These are phyloP conservation scores for Brasilioporus rufonigricans DNA, from an alignment of 768 basidiomycete genomes.

Conservation along the genomic window DNA sequence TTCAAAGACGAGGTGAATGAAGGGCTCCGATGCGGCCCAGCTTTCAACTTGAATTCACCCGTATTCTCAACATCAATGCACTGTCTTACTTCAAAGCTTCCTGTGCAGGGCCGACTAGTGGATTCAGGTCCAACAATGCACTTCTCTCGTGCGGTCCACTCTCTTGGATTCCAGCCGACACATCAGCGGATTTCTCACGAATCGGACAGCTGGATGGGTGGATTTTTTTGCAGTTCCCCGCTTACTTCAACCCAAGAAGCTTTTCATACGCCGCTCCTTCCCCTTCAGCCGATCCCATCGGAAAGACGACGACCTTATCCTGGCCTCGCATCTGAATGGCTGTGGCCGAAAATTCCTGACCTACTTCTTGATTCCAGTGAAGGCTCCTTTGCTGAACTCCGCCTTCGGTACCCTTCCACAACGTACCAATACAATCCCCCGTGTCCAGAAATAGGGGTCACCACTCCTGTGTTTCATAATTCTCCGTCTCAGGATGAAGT, in stretches of 20 bases:
- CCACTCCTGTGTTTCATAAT: slow-evolving; percentile 2
- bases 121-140: slow-evolving; percentile 16
- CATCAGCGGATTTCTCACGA: slow-evolving; percentile 14
- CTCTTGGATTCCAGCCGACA: slow-evolving; percentile 17
- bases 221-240: slow-evolving; percentile 7
- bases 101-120: slow-evolving; percentile 21
- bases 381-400: slow-evolving; percentile 6
- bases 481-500: slow-evolving; percentile 11
- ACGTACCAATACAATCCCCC: slow-evolving; percentile 4
- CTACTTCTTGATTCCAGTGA: slow-evolving; percentile 4
- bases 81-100: slow-evolving; percentile 31
- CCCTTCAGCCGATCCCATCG: slow-evolving; percentile 21
- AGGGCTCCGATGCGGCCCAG: slow-evolving; percentile 8
- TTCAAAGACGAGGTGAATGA: slow-evolving; percentile 16
- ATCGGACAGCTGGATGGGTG: slow-evolving; percentile 8
- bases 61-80: slow-evolving; percentile 31
- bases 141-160: slow-evolving; percentile 8
- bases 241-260: slow-evolving; percentile 30
- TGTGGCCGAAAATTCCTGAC: slow-evolving; percentile 19
- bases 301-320: slow-evolving; percentile 12
- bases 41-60: slow-evolving; percentile 13
- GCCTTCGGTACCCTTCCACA: slow-evolving; percentile 6
- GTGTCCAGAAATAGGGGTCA: slow-evolving; percentile 4
- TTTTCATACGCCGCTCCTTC: slow-evolving; percentile 25
- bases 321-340: slow-evolving; percentile 9